Evolutionary conservation across 257 asterid genomes (phyloP).

Genomic region (Solanum clarkiae): DNA sequence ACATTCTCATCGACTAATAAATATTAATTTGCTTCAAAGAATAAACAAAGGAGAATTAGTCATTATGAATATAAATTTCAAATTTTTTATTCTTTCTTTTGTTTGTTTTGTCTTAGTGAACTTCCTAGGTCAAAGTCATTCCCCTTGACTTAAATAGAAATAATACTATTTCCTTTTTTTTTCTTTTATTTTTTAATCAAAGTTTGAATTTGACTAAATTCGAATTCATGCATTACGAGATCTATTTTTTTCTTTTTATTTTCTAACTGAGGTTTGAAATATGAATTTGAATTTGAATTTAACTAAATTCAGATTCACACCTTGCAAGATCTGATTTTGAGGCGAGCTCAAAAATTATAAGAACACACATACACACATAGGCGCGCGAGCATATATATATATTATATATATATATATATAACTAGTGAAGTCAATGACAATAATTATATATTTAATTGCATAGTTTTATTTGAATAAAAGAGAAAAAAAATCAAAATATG

Average conservation of each 20-base stretch:
- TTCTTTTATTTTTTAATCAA: too few relatives aligned
- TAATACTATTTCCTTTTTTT: not conserved
- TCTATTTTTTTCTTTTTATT: too few relatives aligned
- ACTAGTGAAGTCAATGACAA: not conserved
- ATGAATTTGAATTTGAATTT: not conserved
- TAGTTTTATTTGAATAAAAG: not conserved
- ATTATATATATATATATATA: not conserved
- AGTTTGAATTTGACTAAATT: not conserved
- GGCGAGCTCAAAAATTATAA: not conserved
- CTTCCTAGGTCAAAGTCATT: not conserved
- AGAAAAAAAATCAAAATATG: not conserved
- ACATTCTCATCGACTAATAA: not conserved
- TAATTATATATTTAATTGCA: not conserved
- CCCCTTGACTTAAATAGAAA: not conserved
- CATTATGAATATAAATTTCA: not conserved
- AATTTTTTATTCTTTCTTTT: not conserved
- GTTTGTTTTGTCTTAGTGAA: not conserved
- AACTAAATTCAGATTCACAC: not conserved
- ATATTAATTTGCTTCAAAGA: not conserved
- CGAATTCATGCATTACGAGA: not conserved
- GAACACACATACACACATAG: too few relatives aligned
- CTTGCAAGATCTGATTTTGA: accelerated
- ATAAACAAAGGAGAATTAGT: not conserved
- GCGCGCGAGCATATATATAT: too few relatives aligned
- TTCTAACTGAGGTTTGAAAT: too few relatives aligned